Percentiles rank a stretch among this genome's conserved stretches.
Evolutionary conservation across 2,329 filamentous ascomycete genomes (phyloP).

Genomic region (Podosphaera aphanis): DNA sequence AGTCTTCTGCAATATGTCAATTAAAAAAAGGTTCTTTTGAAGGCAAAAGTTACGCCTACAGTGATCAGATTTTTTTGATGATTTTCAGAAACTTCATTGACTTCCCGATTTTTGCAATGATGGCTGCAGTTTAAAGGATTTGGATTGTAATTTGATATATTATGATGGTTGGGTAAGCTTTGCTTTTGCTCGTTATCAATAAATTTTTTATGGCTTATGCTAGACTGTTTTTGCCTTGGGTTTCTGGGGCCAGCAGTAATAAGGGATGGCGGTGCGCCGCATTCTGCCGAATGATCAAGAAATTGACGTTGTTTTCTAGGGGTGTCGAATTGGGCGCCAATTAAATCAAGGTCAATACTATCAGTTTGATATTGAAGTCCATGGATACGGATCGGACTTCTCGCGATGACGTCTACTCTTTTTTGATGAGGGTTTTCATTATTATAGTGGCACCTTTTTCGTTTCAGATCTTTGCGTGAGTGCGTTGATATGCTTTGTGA

Average conservation of each 20-base stretch:
- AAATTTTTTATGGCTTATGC: background rate
- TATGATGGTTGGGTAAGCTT: background rate
- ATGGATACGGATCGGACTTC: conserved; percentile 12
- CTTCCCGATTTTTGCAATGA: background rate
- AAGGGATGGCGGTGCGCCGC: background rate
- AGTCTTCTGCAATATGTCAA: background rate
- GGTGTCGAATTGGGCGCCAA: conserved; percentile 16
- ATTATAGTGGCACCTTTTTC: background rate
- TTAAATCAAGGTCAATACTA: conserved; percentile 17
- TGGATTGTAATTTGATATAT: background rate
- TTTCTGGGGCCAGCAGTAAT: background rate
- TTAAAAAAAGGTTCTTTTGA: background rate
- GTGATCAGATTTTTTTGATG: background rate
- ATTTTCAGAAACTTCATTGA: background rate
- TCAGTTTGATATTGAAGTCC: conserved; percentile 8
- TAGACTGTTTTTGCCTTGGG: background rate
- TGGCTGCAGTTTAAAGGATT: background rate
- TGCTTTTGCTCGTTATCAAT: background rate
- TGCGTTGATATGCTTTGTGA: conserved; percentile 5
- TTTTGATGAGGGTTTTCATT: conserved; percentile 5
- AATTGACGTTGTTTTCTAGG: conserved; percentile 13
- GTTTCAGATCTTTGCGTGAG: background rate
- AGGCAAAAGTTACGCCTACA: background rate
- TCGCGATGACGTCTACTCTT: conserved; percentile 12
- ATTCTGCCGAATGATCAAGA: background rate